A percentile compares a stretch with the other conserved stretches of the same genome.
Evolutionary conservation across 2,329 filamentous ascomycete genomes (phyloP).

Genomic region (Chrysoporthe austroafricana): DNA sequence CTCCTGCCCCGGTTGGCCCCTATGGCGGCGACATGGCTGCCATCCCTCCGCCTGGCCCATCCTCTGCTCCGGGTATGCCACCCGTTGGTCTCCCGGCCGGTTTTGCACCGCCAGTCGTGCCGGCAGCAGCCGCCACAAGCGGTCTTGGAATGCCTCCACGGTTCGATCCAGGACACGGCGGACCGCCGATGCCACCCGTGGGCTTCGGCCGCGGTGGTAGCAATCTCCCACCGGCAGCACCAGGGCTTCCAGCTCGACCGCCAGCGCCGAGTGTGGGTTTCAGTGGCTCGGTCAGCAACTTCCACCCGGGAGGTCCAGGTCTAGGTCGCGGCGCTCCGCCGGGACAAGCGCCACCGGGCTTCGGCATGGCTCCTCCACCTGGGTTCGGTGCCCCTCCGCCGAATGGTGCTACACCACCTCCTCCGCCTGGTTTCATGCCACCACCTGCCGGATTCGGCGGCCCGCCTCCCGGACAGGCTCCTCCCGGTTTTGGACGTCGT

Average conservation of each 20-base stretch:
- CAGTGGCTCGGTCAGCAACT: slow-evolving; percentile 50
- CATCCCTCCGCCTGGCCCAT: slow-evolving; percentile 28
- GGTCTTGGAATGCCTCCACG: slow-evolving; percentile 31
- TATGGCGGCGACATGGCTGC: slow-evolving; percentile 24
- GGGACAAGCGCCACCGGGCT: slow-evolving; percentile 41
- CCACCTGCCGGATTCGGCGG: slow-evolving; percentile 43
- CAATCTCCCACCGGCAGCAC: slow-evolving; percentile 52
- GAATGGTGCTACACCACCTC: slow-evolving; percentile 36
- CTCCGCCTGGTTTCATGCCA: slow-evolving; percentile 47
- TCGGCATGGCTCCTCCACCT: slow-evolving; percentile 43
- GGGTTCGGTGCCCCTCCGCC: slow-evolving; percentile 41
- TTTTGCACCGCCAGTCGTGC: slow-evolving; percentile 40
- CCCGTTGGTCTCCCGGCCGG: slow-evolving; percentile 39
- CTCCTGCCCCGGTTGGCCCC: slow-evolving; percentile 30
- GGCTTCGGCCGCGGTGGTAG: slow-evolving; percentile 35
- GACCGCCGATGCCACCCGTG: slow-evolving; percentile 25
- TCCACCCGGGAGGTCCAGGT: slow-evolving; percentile 49
- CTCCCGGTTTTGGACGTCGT: slow-evolving; percentile 34
- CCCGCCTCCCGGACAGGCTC: slow-evolving; percentile 27
- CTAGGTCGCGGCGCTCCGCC: slow-evolving; percentile 40
- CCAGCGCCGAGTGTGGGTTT: slow-evolving; percentile 51
- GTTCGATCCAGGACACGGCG: slow-evolving; percentile 21
- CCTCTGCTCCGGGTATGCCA: slow-evolving; percentile 32
- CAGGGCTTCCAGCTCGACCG: slow-evolving; percentile 55
- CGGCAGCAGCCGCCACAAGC: slow-evolving; percentile 35